Percentiles rank a stretch among this genome's conserved stretches.
phyloP scores from a whole-genome alignment of 2,329 filamentous ascomycete genomes.

The Fusarium tjaetaba region DNA sequence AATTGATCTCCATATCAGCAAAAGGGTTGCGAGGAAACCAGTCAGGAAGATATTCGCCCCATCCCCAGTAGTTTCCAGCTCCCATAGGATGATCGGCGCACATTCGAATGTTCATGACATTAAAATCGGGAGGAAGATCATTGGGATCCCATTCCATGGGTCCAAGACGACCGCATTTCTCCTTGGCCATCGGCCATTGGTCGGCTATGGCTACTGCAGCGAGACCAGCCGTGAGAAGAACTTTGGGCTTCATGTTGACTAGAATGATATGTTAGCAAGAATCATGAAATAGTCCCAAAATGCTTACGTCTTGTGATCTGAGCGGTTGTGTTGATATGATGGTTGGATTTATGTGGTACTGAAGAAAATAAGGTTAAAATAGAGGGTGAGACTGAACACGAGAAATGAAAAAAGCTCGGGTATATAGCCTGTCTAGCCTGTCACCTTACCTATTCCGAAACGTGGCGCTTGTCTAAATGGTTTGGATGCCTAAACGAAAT shows the following conservation, averaged over 20 bases:
- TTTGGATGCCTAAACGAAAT: background rate
- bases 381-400: background rate
- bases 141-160: conserved; percentile 28
- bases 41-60: conserved; percentile 16
- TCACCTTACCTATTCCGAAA: background rate
- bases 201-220: conserved; percentile 4
- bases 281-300: rapidly evolving
- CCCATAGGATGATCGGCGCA: conserved; percentile 25
- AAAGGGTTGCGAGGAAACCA: conserved; percentile 27
- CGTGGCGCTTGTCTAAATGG: background rate
- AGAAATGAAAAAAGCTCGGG: background rate
- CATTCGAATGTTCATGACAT: conserved; percentile 3
- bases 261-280: background rate
- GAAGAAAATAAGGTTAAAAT: background rate
- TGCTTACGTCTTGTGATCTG: background rate
- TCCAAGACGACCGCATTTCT: conserved; percentile 24
- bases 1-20: background rate
- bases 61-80: conserved; percentile 28
- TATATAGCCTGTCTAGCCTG: background rate
- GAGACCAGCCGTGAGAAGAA: background rate
- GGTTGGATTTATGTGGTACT: background rate
- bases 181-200: background rate
- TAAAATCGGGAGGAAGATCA: conserved; percentile 5
- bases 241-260: conserved; percentile 9
- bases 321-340: background rate